Percentiles rank a stretch among this genome's conserved stretches.
Conservation (phyloP, 306 rosid genomes). For the Inga oerstediana region DNA sequence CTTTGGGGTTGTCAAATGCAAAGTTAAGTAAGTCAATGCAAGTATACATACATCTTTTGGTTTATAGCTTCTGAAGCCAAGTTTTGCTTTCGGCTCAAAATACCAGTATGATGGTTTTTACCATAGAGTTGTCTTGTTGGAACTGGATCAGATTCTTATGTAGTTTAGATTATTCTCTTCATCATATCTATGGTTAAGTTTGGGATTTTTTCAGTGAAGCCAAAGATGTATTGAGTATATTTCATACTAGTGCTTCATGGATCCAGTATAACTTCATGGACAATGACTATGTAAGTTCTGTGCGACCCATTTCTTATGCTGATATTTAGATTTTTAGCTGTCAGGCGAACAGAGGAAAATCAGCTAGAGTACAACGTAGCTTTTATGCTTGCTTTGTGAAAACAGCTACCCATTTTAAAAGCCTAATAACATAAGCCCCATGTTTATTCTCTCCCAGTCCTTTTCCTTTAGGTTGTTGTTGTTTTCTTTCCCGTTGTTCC, state of each 20-base stretch:
- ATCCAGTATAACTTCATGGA: background rate
- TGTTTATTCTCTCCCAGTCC: background rate
- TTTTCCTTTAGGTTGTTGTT: background rate
- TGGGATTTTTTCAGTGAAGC: background rate
- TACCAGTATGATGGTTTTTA: background rate
- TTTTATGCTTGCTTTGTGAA: background rate
- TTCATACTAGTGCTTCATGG: background rate
- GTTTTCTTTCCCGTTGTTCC: background rate
- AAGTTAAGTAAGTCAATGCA: background rate
- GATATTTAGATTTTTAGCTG: background rate
- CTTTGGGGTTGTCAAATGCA: background rate
- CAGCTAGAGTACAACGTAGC: background rate
- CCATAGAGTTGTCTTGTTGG: background rate
- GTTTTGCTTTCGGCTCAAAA: background rate
- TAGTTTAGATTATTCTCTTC: background rate
- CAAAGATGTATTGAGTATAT: background rate
- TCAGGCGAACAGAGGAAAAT: background rate
- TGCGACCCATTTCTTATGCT: background rate
- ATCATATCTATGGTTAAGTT: background rate
- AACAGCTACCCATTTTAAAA: background rate
- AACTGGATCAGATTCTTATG: background rate
- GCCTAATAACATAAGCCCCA: constrained; percentile 1
- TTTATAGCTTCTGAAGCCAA: background rate
- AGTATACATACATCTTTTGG: background rate
- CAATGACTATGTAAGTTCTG: background rate